These are phyloP conservation scores for Brasenia schreberi DNA, from an alignment of 164 flowering plant species.

Conservation along the genomic window DNA sequence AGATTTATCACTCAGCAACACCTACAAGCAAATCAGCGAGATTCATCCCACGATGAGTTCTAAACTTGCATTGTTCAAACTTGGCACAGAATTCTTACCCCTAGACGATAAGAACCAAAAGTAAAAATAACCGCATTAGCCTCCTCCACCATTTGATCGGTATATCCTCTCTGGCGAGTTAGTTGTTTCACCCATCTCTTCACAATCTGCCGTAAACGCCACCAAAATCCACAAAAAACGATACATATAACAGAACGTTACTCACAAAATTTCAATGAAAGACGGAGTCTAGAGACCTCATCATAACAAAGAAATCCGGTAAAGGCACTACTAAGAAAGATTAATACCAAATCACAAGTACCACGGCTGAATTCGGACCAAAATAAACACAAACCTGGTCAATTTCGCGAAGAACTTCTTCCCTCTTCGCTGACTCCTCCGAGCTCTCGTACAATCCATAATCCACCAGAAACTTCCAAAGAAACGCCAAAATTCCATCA, in stretches of 20 bases:
- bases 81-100: constrained; percentile 33
- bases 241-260: too few relatives aligned
- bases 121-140: constrained; percentile 90
- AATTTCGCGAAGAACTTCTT: constrained; percentile 54
- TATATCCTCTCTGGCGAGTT: constrained; percentile 75
- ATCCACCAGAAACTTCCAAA: constrained; percentile 42
- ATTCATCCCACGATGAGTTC: neutral
- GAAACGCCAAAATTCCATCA: neutral
- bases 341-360: too few relatives aligned
- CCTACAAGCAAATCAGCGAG: neutral
- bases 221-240: neutral
- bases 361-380: neutral
- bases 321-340: neutral
- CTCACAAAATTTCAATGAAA: neutral
- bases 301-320: neutral
- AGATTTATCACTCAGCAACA: neutral
- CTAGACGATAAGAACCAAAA: constrained; percentile 88
- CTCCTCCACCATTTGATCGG: constrained; percentile 91
- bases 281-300: neutral
- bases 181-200: constrained; percentile 87
- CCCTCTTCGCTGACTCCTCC: constrained; percentile 55
- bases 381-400: constrained; percentile 30
- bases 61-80: too few relatives aligned
- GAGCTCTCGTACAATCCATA: constrained; percentile 57
- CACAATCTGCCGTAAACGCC: constrained; percentile 36